Percentiles rank a stretch among this genome's conserved stretches.
Conservation (phyloP, 768 basidiomycete genomes). For the Xerocomellus dryophilus region DNA sequence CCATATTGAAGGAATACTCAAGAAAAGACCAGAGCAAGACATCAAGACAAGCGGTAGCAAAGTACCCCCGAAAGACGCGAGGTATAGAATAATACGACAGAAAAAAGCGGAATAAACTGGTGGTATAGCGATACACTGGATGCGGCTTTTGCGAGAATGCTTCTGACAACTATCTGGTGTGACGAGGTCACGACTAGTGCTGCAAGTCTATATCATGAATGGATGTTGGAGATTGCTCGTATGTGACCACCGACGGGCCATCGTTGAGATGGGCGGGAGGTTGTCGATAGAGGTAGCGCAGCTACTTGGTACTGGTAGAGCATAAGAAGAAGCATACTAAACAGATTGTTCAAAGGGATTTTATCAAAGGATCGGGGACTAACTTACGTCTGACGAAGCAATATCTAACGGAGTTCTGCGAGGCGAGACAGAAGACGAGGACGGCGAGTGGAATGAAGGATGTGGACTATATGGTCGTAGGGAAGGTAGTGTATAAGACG, state of each 20-base stretch:
- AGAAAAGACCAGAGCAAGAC: slow-evolving; percentile 31
- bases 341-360: slow-evolving; percentile 3
- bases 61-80: slow-evolving; percentile 2
- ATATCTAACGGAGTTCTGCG: slow-evolving; percentile 26
- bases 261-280: slow-evolving; percentile 34
- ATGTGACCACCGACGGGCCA: slow-evolving; percentile 38
- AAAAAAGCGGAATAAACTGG: neutral
- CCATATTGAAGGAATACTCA: slow-evolving; percentile 24
- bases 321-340: slow-evolving; percentile 25
- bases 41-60: slow-evolving; percentile 20
- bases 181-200: slow-evolving; percentile 1
- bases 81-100: slow-evolving; percentile 11
- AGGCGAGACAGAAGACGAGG: slow-evolving; percentile 24
- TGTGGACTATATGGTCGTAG: slow-evolving; percentile 31
- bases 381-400: slow-evolving; percentile 27
- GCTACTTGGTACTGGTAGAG: slow-evolving; percentile 25
- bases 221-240: slow-evolving; percentile 32
- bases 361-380: neutral
- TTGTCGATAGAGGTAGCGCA: slow-evolving; percentile 33
- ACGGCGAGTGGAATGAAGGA: slow-evolving; percentile 26
- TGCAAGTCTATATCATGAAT: slow-evolving; percentile 33
- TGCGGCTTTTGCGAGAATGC: slow-evolving; percentile 8
- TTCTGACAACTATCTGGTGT: slow-evolving; percentile 5
- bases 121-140: slow-evolving; percentile 15
- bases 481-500: slow-evolving; percentile 29